Evolutionary conservation across 495 filamentous ascomycete species (phyloP), one percentile per base, ranked within the genome.

Genomic region (Penicillium daleae): DNA sequence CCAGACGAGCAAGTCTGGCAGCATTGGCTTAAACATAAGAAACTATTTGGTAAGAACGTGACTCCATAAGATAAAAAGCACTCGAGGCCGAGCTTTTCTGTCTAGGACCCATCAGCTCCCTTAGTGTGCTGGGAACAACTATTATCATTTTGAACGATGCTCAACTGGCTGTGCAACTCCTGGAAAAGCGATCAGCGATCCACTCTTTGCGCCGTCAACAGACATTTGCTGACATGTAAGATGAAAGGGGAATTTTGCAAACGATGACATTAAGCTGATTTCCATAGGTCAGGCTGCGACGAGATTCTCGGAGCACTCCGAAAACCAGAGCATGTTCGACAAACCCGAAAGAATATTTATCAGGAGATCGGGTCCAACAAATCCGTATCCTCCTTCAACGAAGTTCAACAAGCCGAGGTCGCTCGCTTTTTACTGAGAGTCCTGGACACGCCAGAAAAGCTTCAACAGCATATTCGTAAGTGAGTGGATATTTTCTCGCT

Each of bases 11-110:
- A 70, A 6, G 82, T 85, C 53, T 77, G 69, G 59, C 57, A 72
- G 22, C 78, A 85, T 57, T 85, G 83, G 83, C 29, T 79, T 0
- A 72, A 79, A 46, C 78, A 82, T 59, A 85, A 84, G 55, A 74
- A 81, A 29, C 51, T 69, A 10, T 85, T 85, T 65, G 82, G 72
- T 71, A 61, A n/a, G 33, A 52, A 27, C 32, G 35, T 21, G 33
- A 24, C 17, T 6, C 4, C 12, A 15, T 24, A 27, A 12, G 8
- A 5, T 0, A n/a, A 58, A 32, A 50, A 56, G 15, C 17, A 2
- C 10, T 19, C 4, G 9, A 44, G 46, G 21, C 58, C 54, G 12
- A 39, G 44, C 50, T 12, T 31, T 13, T 21, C 24, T 21, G 19
- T 56, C 33, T 21, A 76, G 71, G 84, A 8, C 80, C 82, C 0